Conservation (phyloP, 768 basidiomycete genomes). For the Tulasnella sp. region DNA sequence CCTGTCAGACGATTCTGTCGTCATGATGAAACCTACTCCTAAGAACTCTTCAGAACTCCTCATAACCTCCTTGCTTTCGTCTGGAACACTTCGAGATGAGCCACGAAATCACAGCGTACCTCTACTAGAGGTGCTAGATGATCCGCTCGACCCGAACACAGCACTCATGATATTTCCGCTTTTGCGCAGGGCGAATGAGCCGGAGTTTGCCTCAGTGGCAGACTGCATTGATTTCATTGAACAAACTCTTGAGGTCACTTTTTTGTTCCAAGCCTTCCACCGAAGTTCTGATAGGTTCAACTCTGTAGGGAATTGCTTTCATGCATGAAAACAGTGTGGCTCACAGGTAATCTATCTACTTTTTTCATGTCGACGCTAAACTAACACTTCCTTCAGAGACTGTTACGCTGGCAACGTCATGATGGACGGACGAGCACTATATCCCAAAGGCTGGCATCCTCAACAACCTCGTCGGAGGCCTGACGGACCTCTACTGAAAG, state of each 20-base stretch:
- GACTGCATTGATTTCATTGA: not conserved
- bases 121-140: not conserved
- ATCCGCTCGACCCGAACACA: not conserved
- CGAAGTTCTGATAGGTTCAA: not conserved
- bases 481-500: too few relatives aligned
- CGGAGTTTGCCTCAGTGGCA: not conserved
- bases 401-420: slow-evolving; percentile 7
- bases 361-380: not conserved
- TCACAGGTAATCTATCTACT: slow-evolving; percentile 6
- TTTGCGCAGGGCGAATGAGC: not conserved
- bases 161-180: slow-evolving; percentile 2
- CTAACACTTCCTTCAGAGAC: not conserved
- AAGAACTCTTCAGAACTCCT: not conserved
- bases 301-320: slow-evolving; percentile 7
- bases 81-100: not conserved
- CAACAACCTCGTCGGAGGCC: too few relatives aligned
- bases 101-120: not conserved
- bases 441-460: slow-evolving; percentile 7
- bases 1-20: not conserved
- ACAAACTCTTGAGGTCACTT: slow-evolving; percentile 4
- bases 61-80: slow-evolving; percentile 1
- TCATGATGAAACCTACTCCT: slow-evolving; percentile 2
- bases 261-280: not conserved
- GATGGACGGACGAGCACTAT: slow-evolving; percentile 8
- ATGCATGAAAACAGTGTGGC: slow-evolving; percentile 12